Evolutionary conservation across 495 filamentous ascomycete species (phyloP), one percentile per base, ranked within the genome.

Genomic region (Amniculicola lignicola): DNA sequence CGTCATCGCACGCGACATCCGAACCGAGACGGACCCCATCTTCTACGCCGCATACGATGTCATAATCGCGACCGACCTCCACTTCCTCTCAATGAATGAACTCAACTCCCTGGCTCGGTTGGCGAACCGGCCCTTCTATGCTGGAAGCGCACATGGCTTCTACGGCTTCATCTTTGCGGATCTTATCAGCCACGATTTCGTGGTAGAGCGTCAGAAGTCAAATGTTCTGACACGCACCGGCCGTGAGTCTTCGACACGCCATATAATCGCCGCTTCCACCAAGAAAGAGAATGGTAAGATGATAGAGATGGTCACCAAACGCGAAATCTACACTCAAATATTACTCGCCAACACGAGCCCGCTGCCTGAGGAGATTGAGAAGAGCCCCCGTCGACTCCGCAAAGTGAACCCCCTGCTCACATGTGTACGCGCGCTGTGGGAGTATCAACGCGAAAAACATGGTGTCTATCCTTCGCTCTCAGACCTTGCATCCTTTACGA

Each of bases 111-210:
- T 84, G 12, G 88, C 89, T 33, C 85, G 90, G 25, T 71, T 92
- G 19, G 79, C 84, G 49, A 76, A 80, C 54, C 79, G 81, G 33
- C 83, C 87, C 19, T 96, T 96, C 74, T 98, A 98, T 71, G 90
- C 90, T 24, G 87, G 89, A 16, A 84, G 82, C 39, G 80, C 85
- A 10, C 90, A 96, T 68, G 93, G 93, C 21, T 79, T 96, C 65
- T 96, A 95, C 70, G 94, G 94, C 24, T 98, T 88, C 67, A 85
- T 95, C 46, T 98, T 98, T 69, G 85, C 89, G 18, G 93, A 98
- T 67, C 77, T 98, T 11, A 87, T 94, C 63, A 76, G 78, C 39
- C 93, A 97, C 67, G 82, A 89, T 53, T 98, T 88, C 57, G 82
- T 93, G 33, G 83, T 96, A 57, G 84, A 95, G 73, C 84, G 93